Evolutionary conservation across 2,329 filamentous ascomycete species (phyloP), one percentile per base, ranked within the genome.

Genomic region (Pseudopyrenochaeta lycopersici): DNA sequence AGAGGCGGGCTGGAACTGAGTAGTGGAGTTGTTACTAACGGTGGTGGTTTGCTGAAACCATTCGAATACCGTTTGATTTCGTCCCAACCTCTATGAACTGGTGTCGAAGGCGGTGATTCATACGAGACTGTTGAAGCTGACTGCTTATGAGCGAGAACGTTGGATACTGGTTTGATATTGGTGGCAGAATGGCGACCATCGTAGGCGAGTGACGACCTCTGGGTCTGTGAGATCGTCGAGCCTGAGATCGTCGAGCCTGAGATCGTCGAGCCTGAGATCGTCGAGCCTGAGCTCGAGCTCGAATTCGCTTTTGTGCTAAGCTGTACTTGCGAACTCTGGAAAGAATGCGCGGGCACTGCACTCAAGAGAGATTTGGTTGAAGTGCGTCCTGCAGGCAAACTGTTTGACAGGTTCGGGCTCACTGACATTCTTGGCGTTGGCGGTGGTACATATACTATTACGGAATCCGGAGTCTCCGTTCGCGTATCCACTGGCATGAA

Each of bases 401-500:
- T 39, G 1, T 23, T 30, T 9, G 43, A 31, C 2, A 39, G 14
- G 0, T 33, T 32, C 29, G 54, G 51, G 33, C 44, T 49, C 7
- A 54, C 39, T n/a, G 58, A 44, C 15, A 54, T 56, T 31, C 58
- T 60, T n/a, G 62, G 60, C 10, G 63, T 62, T 29, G 65, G 57
- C 18, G 65, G 53, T 32, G 67, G 56, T 15, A 66, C 66, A 5
- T 64, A 64, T 32, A 73, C 50, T 0, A 66, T 55, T 11, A 70
- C 65, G 5, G 64, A 71, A 27, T 72, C 64, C 14, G 64, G 63
- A 3, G 70, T 72, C 39, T 72, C 69, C 7, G 64, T 64, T 21
- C 62, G 53, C 18, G 63, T 35, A 17, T 69, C 66, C 5, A 74
- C 64, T 15, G 67, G 65, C 3, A 74, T 56, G 15, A 68, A 62